Base-by-base conservation (phyloP, 2,329 filamentous ascomycete genomes). In the Sporothrix protearum region DNA sequence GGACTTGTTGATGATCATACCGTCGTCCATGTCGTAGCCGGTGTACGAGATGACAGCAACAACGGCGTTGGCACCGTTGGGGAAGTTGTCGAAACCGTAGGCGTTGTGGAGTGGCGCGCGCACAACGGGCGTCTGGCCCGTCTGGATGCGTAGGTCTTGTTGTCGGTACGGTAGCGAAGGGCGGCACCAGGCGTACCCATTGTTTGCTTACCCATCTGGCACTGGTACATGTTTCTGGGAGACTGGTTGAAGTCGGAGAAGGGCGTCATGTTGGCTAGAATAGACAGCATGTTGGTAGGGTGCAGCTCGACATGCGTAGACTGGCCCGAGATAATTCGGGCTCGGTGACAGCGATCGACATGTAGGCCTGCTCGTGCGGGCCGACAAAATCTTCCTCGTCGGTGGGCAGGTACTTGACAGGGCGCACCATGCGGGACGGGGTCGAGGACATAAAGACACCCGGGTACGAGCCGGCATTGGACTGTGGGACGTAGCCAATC, bases 191-290 rank as follows among this genome's bases (percentile, higher is more conserved):
- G 94, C 30, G 96, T 98, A 80, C 96, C 96, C 96, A 99, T 99
- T 0, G 95, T 94, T 83, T 99, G 96, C 81, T 99, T 99, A 83
- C 93, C 94, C 96, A 98, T 98, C 85, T 98, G 96, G 83, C 94
- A 97, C 80, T 97, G 93, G 80, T 98, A 99, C 95, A 98, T 98
- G 82, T 99, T 99, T 87, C 96, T 87, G 1, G 96, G 96, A 16
- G 94, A 97, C 81, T 99, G 96, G 82, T 99, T 99, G 83, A 97
- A 97, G 80, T 99, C 93, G 63, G 95, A 97, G 82, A 99, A 99
- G 3, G 96, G 96, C 0, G 96, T 99, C 91, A 97, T 97, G 82
- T 98, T 98, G 77, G 96, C 96, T 68, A 99, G 87, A 75, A 99
- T 98, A 8, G 95, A 98, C 33, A 99, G 88, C 75, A 99, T 98